Base-by-base conservation (phyloP, 1,284 basidiomycete genomes). In the Blastosporella zonata region DNA sequence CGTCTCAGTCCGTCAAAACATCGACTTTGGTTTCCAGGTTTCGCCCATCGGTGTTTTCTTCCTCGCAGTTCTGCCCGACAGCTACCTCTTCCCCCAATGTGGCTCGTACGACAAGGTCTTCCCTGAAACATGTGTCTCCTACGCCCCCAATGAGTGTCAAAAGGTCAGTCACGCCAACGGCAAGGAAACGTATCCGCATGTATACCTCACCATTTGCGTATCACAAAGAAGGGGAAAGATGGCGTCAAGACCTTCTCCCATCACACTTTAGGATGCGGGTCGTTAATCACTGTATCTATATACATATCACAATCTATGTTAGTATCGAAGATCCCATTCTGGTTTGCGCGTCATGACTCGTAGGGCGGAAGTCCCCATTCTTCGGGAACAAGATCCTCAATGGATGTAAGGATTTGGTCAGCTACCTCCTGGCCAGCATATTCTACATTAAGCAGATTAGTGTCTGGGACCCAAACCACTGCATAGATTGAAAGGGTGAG, bases 401-500 rank as follows among this genome's bases (percentile, higher is more conserved):
- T 61, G 3, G 84, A 84, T 37, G 56, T 62, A 10, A 87, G 60
- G 2, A 70, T 72, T 58, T 77, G 73, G 56, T 87, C 82, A 6
- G 83, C 72, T 54, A 60, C 64, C 58, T 82, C 74, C 17, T 62
- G 59, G 9, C 70, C 70, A 23, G 66, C 59, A 52, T 78, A 71
- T 13, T 67, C 71, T 10, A 84, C 62, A 8, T 73, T 65, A n/a
- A 82, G 66, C 6, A 90, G 67, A 49, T 83, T 80, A 10, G 72
- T 57, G 60, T 91, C 88, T 6, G 89, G 88, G 12, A 90, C 77
- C 88, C 88, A 91, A 6, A 87, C 72, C 23, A 87, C 88, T 90
- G 9, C 54, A 43, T 42, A 31, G 36, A 49, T n/a, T 17, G 17
- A 43, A 36, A 6, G 33, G 28, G 25, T 22, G 41, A 5, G 33